Evolutionary conservation across 257 asterid genomes (phyloP), one percentile per base, ranked within the genome.

Genomic region (Solanum lignicaule): DNA sequence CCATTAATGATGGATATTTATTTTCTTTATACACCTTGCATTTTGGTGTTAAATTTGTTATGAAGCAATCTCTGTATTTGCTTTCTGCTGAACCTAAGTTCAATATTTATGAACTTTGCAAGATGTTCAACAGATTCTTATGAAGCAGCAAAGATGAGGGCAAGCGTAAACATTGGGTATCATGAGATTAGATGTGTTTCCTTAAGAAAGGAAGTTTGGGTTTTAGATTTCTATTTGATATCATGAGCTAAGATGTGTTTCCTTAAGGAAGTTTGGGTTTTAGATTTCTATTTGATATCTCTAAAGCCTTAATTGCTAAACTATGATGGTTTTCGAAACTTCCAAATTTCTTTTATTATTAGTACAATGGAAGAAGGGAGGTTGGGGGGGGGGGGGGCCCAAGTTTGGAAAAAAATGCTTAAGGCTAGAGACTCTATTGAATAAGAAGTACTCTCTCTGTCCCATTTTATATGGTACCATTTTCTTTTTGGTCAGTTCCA

Each of bases 341-440:
- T 23, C 29, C 31, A 62, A 4, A 9, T 62, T 23, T 25, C 71
- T 62, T 62, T 62, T 25, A 4, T 23, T 25, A 62, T 62, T 62
- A 62, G 71, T 62, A 23, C 71, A 62, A 23, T 65, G 72, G 32
- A 65, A 65, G 31, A 4, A 2, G 13, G 15, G 48, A 5, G 52
- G 5, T 0, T 0, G 14, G 5, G 48, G 6, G 2, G 2, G 48
- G 14, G 4, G 5, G 16, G 52, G 52, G 7, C 0, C 18, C 25
- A 55, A 55, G 11, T 55, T 7, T 55, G 65, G 66, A 18, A 55
- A 55, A 18, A 6, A 9, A 55, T 55, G 10, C 62, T 5, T 6
- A 18, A 55, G 10, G 62, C 9, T 20, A 62, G 69, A 62, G 2
- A 21, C 69, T 7, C 69, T 8, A 60, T 60, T 36, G 39, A 36